These are phyloP conservation scores for Teunomyces tritomae DNA, from an alignment of 805 yeast species.

Conservation along the genomic window DNA sequence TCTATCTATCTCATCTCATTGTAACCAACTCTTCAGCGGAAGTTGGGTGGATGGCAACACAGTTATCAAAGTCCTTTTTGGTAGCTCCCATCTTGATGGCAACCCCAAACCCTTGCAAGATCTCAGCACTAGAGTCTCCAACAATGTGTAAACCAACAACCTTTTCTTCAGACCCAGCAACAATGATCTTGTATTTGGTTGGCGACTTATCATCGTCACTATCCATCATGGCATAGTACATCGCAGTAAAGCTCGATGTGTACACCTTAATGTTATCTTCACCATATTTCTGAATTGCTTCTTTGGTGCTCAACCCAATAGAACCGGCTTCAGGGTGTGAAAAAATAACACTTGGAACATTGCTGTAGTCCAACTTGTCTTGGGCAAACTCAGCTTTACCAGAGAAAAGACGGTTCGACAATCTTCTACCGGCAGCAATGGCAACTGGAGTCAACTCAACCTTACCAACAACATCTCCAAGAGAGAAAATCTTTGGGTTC, in stretches of 20 bases:
- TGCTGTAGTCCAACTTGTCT: slow-evolving; percentile 79
- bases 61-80: slow-evolving; percentile 87
- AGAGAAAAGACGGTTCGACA: slow-evolving; percentile 82
- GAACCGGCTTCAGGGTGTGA: slow-evolving; percentile 98
- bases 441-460: slow-evolving; percentile 98
- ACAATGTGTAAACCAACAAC: slow-evolving; percentile 93
- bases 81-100: slow-evolving; percentile 99
- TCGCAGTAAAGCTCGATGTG: slow-evolving; percentile 78
- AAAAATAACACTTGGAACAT: slow-evolving; percentile 94
- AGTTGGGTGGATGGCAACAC: slow-evolving; percentile 98
- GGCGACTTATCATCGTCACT: slow-evolving; percentile 70
- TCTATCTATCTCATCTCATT: slow-evolving; percentile 42
- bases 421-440: slow-evolving; percentile 94
- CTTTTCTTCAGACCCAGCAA: slow-evolving; percentile 79
- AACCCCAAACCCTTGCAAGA: slow-evolving; percentile 97
- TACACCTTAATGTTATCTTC: slow-evolving; percentile 76
- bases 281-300: slow-evolving; percentile 79
- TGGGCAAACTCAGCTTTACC: slow-evolving; percentile 69
- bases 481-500: slow-evolving; percentile 67
- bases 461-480: slow-evolving; percentile 93
- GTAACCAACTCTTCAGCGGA: slow-evolving; percentile 98
- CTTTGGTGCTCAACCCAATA: slow-evolving; percentile 79
- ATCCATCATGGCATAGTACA: slow-evolving; percentile 86
- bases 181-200: slow-evolving; percentile 79
- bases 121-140: slow-evolving; percentile 89